phyloP scores from a whole-genome alignment of 31 red algal species.

The Porphyra umbilicalis region DNA sequence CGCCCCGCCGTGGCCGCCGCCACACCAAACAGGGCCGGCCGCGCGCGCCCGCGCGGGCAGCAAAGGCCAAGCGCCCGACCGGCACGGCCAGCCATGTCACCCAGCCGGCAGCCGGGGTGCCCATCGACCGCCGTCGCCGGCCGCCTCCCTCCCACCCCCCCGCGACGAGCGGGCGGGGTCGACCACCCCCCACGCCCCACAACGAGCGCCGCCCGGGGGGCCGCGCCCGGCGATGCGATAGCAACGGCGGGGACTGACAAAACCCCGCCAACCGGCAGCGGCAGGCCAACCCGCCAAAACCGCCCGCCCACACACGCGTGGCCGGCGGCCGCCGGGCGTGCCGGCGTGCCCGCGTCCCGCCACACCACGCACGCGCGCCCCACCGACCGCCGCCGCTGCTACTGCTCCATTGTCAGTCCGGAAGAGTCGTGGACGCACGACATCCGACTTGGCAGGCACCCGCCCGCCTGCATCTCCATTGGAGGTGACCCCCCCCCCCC shows the following conservation, averaged over 20 bases:
- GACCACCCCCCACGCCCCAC: not conserved
- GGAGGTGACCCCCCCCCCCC: not conserved
- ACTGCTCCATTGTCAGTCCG: slow-evolving; percentile 1
- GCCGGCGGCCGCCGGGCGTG: too few relatives aligned
- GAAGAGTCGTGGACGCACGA: not conserved
- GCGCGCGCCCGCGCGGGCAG: not conserved
- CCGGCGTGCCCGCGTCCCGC: not conserved
- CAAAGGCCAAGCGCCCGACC: not conserved
- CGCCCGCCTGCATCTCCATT: not conserved
- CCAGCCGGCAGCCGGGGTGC: not conserved
- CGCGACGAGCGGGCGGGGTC: too few relatives aligned
- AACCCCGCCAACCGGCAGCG: not conserved
- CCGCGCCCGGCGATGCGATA: not conserved
- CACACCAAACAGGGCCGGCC: not conserved
- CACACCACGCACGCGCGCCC: not conserved
- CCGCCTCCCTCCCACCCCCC: not conserved
- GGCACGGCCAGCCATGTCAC: not conserved
- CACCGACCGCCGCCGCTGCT: not conserved
- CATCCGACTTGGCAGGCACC: not conserved
- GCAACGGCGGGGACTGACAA: not conserved
- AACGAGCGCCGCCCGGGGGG: not conserved
- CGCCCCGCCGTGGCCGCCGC: not conserved
- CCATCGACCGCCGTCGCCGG: not conserved
- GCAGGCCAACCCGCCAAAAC: too few relatives aligned
- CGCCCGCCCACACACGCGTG: too few relatives aligned